A percentile compares a stretch with the other conserved stretches of the same genome.
Evolutionary conservation across 1,284 basidiomycete species (phyloP).

Genomic region (Apiotrichum mycotoxinovorans): DNA sequence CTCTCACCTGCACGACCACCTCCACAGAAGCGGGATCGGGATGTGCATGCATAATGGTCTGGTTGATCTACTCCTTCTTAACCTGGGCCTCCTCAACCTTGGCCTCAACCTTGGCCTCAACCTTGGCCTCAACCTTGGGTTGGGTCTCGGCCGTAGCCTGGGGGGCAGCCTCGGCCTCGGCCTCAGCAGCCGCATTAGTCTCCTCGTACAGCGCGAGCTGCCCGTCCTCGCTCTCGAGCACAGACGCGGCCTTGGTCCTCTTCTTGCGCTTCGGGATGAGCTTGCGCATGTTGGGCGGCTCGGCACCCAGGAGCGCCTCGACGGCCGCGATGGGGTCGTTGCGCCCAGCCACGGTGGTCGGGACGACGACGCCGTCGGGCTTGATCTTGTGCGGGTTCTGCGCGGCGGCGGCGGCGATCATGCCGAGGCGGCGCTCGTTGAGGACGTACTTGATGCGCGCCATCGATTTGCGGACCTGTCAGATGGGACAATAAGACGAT

Average conservation of each 20-base stretch:
- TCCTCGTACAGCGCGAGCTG: constrained; percentile 12
- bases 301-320: constrained; percentile 9
- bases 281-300: constrained; percentile 1
- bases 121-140: constrained; percentile 17
- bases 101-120: constrained; percentile 2
- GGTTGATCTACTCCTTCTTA: neutral
- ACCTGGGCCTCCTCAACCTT: neutral
- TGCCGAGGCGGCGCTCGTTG: constrained; percentile 83
- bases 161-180: constrained; percentile 26
- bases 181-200: constrained; percentile 20
- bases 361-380: neutral
- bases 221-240: constrained; percentile 14
- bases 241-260: neutral
- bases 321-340: constrained; percentile 12
- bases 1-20: no score
- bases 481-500: no score
- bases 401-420: constrained; percentile 57
- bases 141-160: constrained; percentile 28
- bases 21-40: neutral
- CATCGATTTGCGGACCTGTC: constrained; percentile 93
- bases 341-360: constrained; percentile 5
- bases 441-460: constrained; percentile 90
- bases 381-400: neutral
- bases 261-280: neutral
- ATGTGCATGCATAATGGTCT: constrained; percentile 4